phyloP scores from a whole-genome alignment of 192 early-diverging fungal species.

The Phlyctochytrium arcticum region DNA sequence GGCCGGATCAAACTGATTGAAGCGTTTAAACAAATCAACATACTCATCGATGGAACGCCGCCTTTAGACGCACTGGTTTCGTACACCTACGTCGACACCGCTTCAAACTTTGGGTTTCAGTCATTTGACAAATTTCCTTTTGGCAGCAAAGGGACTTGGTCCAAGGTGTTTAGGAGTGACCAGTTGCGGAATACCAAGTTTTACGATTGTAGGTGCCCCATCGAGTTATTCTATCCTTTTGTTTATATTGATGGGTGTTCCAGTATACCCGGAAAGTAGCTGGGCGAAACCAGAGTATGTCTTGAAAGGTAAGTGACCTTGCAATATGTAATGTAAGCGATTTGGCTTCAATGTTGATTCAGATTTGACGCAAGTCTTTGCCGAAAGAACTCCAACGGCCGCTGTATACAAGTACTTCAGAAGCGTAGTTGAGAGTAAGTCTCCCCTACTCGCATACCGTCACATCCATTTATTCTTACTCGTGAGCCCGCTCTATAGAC shows the following conservation, averaged over 20 bases:
- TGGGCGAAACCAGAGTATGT: conserved; percentile 16
- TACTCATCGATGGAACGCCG: conserved; percentile 10
- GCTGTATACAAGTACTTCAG: neutral
- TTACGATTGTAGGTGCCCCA: conserved; percentile 1
- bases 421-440: neutral
- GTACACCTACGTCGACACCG: neutral
- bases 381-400: neutral
- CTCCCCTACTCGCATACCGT: no score
- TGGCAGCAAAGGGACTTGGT: neutral
- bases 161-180: conserved; percentile 6
- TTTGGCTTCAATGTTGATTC: neutral
- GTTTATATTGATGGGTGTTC: neutral
- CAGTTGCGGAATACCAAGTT: neutral
- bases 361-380: neutral
- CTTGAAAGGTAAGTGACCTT: conserved; percentile 3
- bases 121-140: neutral
- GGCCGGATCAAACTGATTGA: neutral
- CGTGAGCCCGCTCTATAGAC: no score
- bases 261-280: neutral
- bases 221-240: neutral
- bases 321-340: no score
- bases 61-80: neutral
- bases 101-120: neutral
- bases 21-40: neutral
- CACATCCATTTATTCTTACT: no score